Evolutionary conservation across 805 yeast genomes (phyloP), one percentile per base, ranked within the genome.

Genomic region (Alloascoidea hylecoeti): DNA sequence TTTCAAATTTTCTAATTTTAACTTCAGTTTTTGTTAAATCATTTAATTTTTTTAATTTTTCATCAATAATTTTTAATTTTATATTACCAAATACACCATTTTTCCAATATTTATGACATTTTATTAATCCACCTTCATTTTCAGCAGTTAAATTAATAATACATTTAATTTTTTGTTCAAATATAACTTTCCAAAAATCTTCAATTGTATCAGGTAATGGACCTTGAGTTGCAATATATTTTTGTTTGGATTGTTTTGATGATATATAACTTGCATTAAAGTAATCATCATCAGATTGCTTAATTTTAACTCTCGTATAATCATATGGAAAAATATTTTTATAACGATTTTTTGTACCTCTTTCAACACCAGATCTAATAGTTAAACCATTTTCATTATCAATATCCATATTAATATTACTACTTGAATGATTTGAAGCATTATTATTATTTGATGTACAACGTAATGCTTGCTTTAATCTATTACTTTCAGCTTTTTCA

Each of bases 171-270:
- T 64, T 55, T 45, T 82, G 75, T 47, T 82, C 79, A 48, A 75
- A 63, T 12, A 84, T 66, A 43, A 86, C 74, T 42, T 77, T 72
- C 79, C 92, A 86, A 49, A 92, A 89, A 53, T 92, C 97, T 17
- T 74, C 75, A 35, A 82, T 69, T 0, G 98, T 85, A 27, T 72
- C 75, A 1, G 65, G 63, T 41, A 89, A 57, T 2, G 98, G 97
- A 2, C 95, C 98, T 51, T 89, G 98, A 1, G 96, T 77, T 1
- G 96, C 97, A 49, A 89, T 86, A 50, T 79, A 81, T 33, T 68
- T 66, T 30, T 52, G 48, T 6, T 44, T 44, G 44, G 61, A 50
- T 49, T 56, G 35, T 48, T 50, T 46, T 47, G 70, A 49, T 44
- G 46, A 37, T 19, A 83, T 57, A 55, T 78, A 81, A 36, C 84